These are phyloP conservation scores for Brachypodium distachyon DNA, from an alignment of 202 grass and related monocot species.

Conservation along the genomic window DNA sequence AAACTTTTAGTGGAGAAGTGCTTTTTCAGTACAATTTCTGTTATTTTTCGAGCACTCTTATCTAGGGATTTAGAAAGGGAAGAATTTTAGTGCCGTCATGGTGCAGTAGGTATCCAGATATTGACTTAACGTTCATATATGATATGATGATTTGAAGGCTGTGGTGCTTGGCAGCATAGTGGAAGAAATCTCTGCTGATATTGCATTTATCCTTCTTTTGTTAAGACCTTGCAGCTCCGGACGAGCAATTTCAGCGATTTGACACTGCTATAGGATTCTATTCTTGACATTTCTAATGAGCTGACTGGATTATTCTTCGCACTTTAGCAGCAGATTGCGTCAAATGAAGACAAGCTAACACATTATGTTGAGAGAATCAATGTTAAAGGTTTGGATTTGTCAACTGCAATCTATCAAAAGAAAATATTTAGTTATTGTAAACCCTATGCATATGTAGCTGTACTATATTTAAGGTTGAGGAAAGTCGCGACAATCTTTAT, in stretches of 20 bases:
- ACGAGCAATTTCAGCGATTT: conserved; percentile 8
- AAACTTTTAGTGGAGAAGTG: background rate
- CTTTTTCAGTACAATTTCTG: background rate
- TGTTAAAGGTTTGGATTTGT: background rate
- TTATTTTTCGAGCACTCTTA: background rate
- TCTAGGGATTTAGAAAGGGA: background rate
- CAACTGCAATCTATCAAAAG: conserved; percentile 2
- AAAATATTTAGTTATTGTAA: background rate
- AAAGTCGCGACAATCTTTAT: no score
- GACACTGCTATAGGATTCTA: conserved; percentile 19
- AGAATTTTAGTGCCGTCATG: background rate
- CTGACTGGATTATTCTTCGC: conserved; percentile 8
- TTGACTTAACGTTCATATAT: background rate
- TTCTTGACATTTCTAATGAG: conserved; percentile 23
- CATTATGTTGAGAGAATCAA: background rate
- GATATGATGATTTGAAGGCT: conserved; percentile 10
- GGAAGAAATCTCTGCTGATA: conserved; percentile 20
- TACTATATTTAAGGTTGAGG: background rate
- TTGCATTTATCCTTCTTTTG: background rate
- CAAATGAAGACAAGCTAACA: conserved; percentile 15
- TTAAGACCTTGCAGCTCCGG: background rate
- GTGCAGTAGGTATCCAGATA: background rate
- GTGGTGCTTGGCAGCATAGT: conserved; percentile 9
- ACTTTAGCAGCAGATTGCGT: background rate
- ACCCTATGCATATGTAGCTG: background rate